phyloP scores from a whole-genome alignment of 202 grass and related monocot species.

The Elaeis oleifera region DNA sequence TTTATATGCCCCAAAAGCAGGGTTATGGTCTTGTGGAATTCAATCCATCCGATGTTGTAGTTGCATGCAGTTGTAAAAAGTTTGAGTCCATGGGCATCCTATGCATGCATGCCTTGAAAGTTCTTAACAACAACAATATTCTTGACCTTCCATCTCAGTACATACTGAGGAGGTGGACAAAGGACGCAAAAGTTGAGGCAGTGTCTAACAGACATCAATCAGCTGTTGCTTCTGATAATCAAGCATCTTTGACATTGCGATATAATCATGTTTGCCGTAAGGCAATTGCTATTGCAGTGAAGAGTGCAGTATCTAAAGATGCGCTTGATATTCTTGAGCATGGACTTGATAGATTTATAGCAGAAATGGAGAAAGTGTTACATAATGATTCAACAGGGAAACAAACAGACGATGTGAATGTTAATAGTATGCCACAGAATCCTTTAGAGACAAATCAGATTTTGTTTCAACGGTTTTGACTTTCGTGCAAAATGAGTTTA shows the following conservation, averaged over 20 bases:
- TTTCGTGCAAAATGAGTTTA: slow-evolving; percentile 3
- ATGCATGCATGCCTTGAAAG: slow-evolving; percentile 14
- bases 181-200: slow-evolving; percentile 1
- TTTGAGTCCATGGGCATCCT: slow-evolving; percentile 1
- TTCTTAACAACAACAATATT: slow-evolving; percentile 11
- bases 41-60: not conserved
- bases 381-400: not conserved
- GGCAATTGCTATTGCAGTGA: slow-evolving; percentile 18
- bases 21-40: not conserved
- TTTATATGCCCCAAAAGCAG: not conserved
- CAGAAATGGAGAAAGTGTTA: slow-evolving; percentile 21
- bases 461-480: slow-evolving; percentile 13
- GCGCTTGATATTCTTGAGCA: slow-evolving; percentile 20
- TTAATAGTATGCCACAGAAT: slow-evolving; percentile 3
- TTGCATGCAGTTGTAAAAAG: slow-evolving; percentile 3
- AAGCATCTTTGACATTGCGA: too few species aligned
- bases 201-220: not conserved
- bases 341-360: slow-evolving; percentile 19
- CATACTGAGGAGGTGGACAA: slow-evolving; percentile 4
- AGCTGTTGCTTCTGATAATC: too few species aligned
- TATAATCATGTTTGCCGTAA: slow-evolving; percentile 5
- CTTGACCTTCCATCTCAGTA: not conserved
- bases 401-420: slow-evolving; percentile 3
- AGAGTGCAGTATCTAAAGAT: slow-evolving; percentile 17
- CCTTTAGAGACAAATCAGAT: not conserved